Conservation (phyloP, 2,329 filamentous ascomycete species). For the Botrytis hyacinthi region DNA sequence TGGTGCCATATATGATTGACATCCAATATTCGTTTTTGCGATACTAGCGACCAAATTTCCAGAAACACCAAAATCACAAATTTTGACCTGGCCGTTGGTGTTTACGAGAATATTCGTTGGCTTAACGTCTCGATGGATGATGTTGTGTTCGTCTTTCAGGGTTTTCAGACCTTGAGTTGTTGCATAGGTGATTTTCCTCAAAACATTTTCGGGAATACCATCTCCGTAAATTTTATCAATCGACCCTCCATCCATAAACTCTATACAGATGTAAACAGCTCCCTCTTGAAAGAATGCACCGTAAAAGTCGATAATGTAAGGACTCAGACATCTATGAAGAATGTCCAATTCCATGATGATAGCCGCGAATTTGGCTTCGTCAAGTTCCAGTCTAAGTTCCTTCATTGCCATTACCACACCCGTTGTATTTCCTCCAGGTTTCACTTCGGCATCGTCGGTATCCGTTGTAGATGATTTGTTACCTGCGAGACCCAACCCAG, state of each 20-base stretch:
- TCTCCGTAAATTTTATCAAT: constrained; percentile 94
- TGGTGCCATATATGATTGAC: constrained; percentile 98
- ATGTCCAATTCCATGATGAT: constrained; percentile 98
- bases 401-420: constrained; percentile 98
- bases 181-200: constrained; percentile 85
- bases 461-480: constrained; percentile 42
- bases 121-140: constrained; percentile 98
- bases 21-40: constrained; percentile 97
- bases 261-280: constrained; percentile 98
- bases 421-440: constrained; percentile 43
- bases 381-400: constrained; percentile 90
- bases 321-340: constrained; percentile 88
- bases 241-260: constrained; percentile 98
- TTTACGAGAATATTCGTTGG: constrained; percentile 98
- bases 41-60: constrained; percentile 97
- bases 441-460: constrained; percentile 35
- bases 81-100: constrained; percentile 87
- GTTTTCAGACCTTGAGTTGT: constrained; percentile 90
- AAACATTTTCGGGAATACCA: constrained; percentile 82
- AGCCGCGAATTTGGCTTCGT: constrained; percentile 93
- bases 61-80: constrained; percentile 97
- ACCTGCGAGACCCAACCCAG: constrained; percentile 56
- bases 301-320: constrained; percentile 98
- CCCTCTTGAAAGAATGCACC: constrained; percentile 99
- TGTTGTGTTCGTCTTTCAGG: constrained; percentile 97